A percentile compares a stretch with the other conserved stretches of the same genome.
Evolutionary conservation across 176 grass and related monocot genomes (phyloP).

Genomic region (Carex cristatella): DNA sequence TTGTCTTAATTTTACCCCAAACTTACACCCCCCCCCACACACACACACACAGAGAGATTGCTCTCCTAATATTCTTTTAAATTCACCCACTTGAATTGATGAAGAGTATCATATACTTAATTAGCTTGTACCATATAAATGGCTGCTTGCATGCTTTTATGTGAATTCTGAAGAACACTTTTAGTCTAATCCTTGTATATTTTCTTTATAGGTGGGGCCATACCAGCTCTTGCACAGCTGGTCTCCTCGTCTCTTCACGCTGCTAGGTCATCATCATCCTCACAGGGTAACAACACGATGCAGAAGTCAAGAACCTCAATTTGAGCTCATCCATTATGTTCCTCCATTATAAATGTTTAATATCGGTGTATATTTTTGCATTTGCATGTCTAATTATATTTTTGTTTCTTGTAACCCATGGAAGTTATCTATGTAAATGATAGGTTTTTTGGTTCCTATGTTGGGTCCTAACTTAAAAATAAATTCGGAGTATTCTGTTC

Average conservation of each 20-base stretch:
- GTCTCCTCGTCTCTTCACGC: conserved; percentile 64
- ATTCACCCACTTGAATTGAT: background rate
- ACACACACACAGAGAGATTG: too few species aligned
- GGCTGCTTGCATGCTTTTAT: background rate
- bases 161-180: background rate
- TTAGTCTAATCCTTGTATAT: background rate
- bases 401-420: background rate
- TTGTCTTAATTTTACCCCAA: conserved; percentile 10
- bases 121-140: background rate
- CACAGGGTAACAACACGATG: conserved; percentile 6
- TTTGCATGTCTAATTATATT: background rate
- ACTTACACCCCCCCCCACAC: background rate
- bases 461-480: background rate
- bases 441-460: conserved; percentile 1
- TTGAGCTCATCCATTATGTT: background rate
- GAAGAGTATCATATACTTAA: background rate
- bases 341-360: background rate
- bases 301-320: conserved; percentile 22
- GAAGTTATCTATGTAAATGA: conserved; percentile 2
- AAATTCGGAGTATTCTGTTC: background rate
- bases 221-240: conserved; percentile 77
- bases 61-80: background rate
- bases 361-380: background rate
- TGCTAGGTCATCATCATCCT: conserved; percentile 31
- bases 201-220: conserved; percentile 49